Evolutionary conservation across 352 stramenopile species (phyloP).

Genomic region (Phytophthora fragariaefolia): DNA sequence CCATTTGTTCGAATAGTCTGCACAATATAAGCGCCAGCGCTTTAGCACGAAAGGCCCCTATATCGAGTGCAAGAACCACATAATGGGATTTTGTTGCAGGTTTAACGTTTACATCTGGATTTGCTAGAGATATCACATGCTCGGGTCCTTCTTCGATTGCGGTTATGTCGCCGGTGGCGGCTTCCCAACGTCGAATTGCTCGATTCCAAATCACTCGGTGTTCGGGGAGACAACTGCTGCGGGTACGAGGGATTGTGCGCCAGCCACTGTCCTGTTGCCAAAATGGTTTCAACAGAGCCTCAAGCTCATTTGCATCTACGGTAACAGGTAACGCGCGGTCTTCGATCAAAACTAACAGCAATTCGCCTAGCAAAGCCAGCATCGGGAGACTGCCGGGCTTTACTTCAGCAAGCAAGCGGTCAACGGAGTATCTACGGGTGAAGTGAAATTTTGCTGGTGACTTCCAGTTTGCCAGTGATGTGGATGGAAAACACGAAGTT

Average conservation of each 20-base stretch:
- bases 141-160: neutral
- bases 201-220: conserved; percentile 72
- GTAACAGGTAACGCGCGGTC: conserved; percentile 21
- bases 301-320: conserved; percentile 41
- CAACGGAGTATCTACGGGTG: conserved; percentile 53
- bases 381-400: conserved; percentile 40
- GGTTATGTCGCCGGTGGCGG: conserved; percentile 20
- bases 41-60: conserved; percentile 47
- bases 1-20: conserved; percentile 77
- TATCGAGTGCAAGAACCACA: conserved; percentile 2
- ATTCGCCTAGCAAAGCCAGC: conserved; percentile 56
- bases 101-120: conserved; percentile 1
- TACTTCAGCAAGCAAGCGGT: conserved; percentile 51
- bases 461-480: conserved; percentile 34
- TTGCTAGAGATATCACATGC: neutral
- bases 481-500: conserved; percentile 6
- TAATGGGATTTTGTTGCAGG: neutral
- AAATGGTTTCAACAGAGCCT: conserved; percentile 51
- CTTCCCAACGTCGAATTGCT: conserved; percentile 61
- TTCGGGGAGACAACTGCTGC: conserved; percentile 34
- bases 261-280: conserved; percentile 50
- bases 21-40: conserved; percentile 51
- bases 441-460: conserved; percentile 46
- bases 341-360: conserved; percentile 59
- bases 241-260: conserved; percentile 29